phyloP scores from a whole-genome alignment of 768 basidiomycete species.

The Tricholoma terreum region DNA sequence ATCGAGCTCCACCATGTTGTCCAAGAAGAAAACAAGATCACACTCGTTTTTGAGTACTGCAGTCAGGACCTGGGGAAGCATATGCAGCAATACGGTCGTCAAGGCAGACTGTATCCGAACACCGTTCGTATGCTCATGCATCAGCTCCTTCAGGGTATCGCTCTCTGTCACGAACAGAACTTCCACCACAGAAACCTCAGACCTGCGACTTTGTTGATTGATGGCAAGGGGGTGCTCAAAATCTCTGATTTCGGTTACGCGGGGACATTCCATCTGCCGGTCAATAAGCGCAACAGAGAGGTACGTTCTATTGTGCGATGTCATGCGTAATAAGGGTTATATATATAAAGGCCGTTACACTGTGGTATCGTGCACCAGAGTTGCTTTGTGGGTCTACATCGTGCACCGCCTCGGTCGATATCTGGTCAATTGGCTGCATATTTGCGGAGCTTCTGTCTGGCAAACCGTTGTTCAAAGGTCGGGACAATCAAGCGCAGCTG shows the following conservation, averaged over 20 bases:
- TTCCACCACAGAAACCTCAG: slow-evolving; percentile 97
- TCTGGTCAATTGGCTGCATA: slow-evolving; percentile 99
- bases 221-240: slow-evolving; percentile 94
- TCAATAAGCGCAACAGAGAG: slow-evolving; percentile 99
- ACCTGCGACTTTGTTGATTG: slow-evolving; percentile 97
- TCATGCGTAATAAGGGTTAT: slow-evolving; percentile 1
- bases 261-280: slow-evolving; percentile 95
- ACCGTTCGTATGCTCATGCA: slow-evolving; percentile 98
- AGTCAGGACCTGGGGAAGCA: slow-evolving; percentile 98
- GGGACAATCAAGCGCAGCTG: slow-evolving; percentile 98
- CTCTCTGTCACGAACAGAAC: slow-evolving; percentile 97
- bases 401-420: slow-evolving; percentile 96
- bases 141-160: slow-evolving; percentile 94
- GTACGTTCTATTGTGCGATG: slow-evolving; percentile 29
- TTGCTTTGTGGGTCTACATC: slow-evolving; percentile 95
- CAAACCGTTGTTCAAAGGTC: slow-evolving; percentile 91
- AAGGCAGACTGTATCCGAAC: slow-evolving; percentile 85
- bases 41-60: slow-evolving; percentile 97
- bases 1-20: slow-evolving; percentile 98
- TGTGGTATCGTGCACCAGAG: slow-evolving; percentile 99
- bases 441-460: slow-evolving; percentile 99
- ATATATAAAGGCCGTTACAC: slow-evolving; percentile 76
- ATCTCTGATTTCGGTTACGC: slow-evolving; percentile 97
- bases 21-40: slow-evolving; percentile 96
- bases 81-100: slow-evolving; percentile 97